Evolutionary conservation across 345 rosid genomes (phyloP).

Genomic region (Punica granatum): DNA sequence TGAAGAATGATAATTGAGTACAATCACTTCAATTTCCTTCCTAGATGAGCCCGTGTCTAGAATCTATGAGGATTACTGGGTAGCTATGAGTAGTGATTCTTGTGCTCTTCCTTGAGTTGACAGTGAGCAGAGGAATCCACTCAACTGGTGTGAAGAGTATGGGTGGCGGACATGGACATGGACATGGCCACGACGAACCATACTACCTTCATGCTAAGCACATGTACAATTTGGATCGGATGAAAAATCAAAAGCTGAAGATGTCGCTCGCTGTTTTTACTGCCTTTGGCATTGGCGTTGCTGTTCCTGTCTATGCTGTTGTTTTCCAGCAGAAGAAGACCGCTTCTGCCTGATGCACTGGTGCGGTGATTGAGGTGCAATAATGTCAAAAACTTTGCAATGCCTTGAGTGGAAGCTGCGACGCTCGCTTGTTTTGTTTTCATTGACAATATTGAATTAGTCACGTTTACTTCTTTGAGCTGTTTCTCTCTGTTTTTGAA

Average conservation of each 20-base stretch:
- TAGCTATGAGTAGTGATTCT: background rate
- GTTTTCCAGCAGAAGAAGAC: slow-evolving; percentile 11
- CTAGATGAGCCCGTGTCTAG: background rate
- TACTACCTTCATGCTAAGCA: slow-evolving; percentile 30
- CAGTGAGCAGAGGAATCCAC: slow-evolving; percentile 3
- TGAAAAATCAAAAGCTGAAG: slow-evolving; percentile 27
- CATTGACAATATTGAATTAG: background rate
- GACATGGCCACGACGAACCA: background rate
- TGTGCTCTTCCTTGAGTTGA: background rate
- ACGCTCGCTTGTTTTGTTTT: background rate
- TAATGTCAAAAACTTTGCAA: background rate
- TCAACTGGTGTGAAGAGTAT: slow-evolving; percentile 5
- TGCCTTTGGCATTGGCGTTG: slow-evolving; percentile 19
- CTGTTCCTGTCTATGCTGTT: slow-evolving; percentile 27
- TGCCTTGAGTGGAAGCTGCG: background rate
- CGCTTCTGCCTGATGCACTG: background rate
- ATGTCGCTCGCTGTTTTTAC: slow-evolving; percentile 27
- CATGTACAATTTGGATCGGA: slow-evolving; percentile 36
- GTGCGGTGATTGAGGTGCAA: background rate
- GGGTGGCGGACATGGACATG: slow-evolving; percentile 11
- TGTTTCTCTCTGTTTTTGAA: background rate
- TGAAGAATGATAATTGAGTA: background rate
- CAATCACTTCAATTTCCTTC: background rate
- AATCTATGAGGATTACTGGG: background rate
- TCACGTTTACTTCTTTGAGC: background rate